A percentile compares a stretch with the other conserved stretches of the same genome.
These are phyloP conservation scores for Macrophomina pseudophaseolina DNA, from an alignment of 2,329 filamentous ascomycete species.

Conservation along the genomic window DNA sequence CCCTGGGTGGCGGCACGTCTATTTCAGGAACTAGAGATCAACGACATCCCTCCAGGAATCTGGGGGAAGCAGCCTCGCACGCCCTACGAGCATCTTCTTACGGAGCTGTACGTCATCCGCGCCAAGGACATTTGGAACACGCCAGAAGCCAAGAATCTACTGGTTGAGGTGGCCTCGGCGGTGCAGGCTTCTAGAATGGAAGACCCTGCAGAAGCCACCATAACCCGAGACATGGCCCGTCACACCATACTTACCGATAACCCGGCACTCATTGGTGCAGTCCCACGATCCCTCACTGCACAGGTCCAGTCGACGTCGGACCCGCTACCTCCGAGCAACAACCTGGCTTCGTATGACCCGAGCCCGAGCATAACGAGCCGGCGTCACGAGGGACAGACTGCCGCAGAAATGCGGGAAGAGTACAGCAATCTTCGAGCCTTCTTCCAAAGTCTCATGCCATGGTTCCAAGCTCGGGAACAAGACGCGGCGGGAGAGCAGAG, in stretches of 20 bases:
- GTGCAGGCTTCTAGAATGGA: constrained; percentile 48
- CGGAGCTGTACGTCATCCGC: constrained; percentile 75
- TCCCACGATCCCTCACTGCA: constrained; percentile 68
- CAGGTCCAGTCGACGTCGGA: constrained; percentile 71
- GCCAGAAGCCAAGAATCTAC: constrained; percentile 68
- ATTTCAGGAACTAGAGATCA: constrained; percentile 79
- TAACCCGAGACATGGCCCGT: constrained; percentile 66
- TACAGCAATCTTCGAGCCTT: constrained; percentile 27
- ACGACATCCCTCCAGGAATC: constrained; percentile 74
- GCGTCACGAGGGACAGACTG: background rate
- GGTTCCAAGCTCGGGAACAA: constrained; percentile 21
- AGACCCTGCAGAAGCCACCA: constrained; percentile 44
- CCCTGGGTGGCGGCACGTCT: constrained; percentile 86
- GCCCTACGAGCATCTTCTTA: constrained; percentile 70
- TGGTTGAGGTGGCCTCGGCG: constrained; percentile 71
- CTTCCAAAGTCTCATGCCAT: constrained; percentile 28
- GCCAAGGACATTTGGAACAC: constrained; percentile 88
- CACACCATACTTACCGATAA: constrained; percentile 81
- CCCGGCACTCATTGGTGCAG: constrained; percentile 69
- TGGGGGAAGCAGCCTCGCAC: constrained; percentile 79
- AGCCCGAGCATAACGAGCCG: constrained; percentile 1
- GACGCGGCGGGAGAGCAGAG: background rate
- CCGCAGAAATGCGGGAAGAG: constrained; percentile 24
- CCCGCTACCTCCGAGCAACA: constrained; percentile 72
- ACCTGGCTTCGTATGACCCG: constrained; percentile 35